Conservation (phyloP, 306 rosid genomes). For the Pyrus pyrifolia region DNA sequence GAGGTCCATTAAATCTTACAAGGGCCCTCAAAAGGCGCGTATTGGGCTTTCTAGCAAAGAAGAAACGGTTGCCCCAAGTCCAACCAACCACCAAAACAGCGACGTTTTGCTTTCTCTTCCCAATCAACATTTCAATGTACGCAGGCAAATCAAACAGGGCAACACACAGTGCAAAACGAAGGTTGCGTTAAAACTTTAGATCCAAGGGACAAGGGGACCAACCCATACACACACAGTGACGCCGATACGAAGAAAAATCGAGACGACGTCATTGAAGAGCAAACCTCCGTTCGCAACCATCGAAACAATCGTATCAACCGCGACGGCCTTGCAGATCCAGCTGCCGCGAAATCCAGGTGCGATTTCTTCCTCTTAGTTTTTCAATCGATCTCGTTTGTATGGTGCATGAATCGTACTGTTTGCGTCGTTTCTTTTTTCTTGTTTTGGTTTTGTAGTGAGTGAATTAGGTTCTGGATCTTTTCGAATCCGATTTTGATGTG, state of each 20-base stretch:
- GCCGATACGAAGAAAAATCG: neutral
- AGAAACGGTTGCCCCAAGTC: too few species aligned
- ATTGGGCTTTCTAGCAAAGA: neutral
- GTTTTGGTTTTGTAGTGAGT: neutral
- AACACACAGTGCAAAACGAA: neutral
- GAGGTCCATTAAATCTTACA: too few species aligned
- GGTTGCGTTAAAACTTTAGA: conserved; percentile 28
- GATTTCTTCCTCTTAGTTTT: neutral
- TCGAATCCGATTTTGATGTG: neutral
- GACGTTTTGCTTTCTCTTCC: neutral
- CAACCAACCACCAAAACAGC: neutral
- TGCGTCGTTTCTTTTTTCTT: neutral
- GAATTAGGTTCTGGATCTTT: neutral
- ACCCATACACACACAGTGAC: neutral
- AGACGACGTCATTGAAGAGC: neutral
- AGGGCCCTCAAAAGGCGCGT: neutral
- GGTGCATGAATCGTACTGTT: neutral
- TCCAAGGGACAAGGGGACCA: conserved; percentile 10
- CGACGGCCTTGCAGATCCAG: conserved; percentile 17
- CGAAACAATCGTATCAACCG: neutral
- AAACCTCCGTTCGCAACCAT: neutral
- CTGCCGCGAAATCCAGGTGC: conserved; percentile 34
- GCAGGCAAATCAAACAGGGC: neutral
- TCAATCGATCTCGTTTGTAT: neutral
- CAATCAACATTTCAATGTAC: conserved; percentile 15